Evolutionary conservation across 1,284 basidiomycete species (phyloP).

Genomic region (Naganishia sp.): DNA sequence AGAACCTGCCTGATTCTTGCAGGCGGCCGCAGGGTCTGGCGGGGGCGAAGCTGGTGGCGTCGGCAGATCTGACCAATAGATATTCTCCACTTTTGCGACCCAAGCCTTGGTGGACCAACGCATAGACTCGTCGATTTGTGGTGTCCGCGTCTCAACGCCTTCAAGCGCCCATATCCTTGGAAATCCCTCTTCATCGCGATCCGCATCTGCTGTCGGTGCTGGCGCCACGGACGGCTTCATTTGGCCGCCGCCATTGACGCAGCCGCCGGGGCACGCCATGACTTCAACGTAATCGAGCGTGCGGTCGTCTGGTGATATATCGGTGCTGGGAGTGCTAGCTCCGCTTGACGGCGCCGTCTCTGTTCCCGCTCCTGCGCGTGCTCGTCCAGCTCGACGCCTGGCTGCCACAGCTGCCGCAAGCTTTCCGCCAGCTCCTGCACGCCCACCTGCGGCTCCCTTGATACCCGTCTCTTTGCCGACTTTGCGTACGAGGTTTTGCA

Average conservation of each 20-base stretch:
- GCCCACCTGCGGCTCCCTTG: conserved; percentile 54
- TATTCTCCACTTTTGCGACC: conserved; percentile 71
- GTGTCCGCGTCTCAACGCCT: conserved; percentile 40
- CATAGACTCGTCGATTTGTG: conserved; percentile 53
- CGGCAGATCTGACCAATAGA: conserved; percentile 67
- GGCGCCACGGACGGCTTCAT: conserved; percentile 59
- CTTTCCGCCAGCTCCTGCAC: conserved; percentile 44
- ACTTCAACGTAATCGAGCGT: conserved; percentile 96
- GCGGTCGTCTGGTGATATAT: conserved; percentile 55
- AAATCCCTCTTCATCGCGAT: conserved; percentile 65
- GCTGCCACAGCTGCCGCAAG: conserved; percentile 52
- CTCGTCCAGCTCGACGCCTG: conserved; percentile 49
- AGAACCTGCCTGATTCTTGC: conserved; percentile 6
- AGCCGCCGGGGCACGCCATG: conserved; percentile 98
- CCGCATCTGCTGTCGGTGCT: conserved; percentile 6
- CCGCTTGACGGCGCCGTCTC: conserved; percentile 39
- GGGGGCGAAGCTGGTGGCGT: conserved; percentile 60
- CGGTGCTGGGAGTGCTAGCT: conserved; percentile 34
- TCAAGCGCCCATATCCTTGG: conserved; percentile 60
- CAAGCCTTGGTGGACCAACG: conserved; percentile 63
- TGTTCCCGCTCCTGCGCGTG: conserved; percentile 30
- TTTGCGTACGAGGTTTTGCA: conserved; percentile 95
- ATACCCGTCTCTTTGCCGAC: conserved; percentile 83
- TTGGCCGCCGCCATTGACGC: conserved; percentile 97
- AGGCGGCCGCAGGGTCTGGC: not conserved